Conservation (phyloP, 495 filamentous ascomycete species). For the Letharia lupina region DNA sequence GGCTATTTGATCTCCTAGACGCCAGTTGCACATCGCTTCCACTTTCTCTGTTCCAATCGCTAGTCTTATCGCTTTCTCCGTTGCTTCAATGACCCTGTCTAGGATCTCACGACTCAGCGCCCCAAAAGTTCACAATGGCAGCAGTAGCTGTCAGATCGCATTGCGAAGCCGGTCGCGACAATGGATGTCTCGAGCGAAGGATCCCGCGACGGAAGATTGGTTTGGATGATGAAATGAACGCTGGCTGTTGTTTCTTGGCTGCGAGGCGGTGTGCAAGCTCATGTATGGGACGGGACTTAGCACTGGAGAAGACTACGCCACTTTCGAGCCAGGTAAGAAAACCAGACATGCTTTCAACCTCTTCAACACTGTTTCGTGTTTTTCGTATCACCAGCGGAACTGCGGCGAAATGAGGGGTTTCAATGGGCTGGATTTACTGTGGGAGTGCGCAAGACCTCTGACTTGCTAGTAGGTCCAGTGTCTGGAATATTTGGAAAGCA, state of each 20-base stretch:
- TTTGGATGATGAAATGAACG: conserved; percentile 20
- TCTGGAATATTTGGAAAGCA: neutral
- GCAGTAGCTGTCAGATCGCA: conserved; percentile 24
- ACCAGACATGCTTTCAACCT: conserved; percentile 9
- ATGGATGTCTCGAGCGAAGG: conserved; percentile 15
- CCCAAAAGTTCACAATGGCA: conserved; percentile 21
- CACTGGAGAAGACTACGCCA: conserved; percentile 11
- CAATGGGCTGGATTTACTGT: neutral
- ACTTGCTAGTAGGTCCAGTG: conserved; percentile 1
- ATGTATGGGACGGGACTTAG: conserved; percentile 18
- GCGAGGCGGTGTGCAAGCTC: conserved; percentile 23
- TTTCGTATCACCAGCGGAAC: neutral
- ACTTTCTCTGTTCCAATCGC: neutral
- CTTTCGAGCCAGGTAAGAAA: conserved; percentile 17
- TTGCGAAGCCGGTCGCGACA: conserved; percentile 22
- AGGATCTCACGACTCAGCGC: conserved; percentile 14
- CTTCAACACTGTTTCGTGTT: neutral
- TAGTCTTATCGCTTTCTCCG: conserved; percentile 7
- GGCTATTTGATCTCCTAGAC: conserved; percentile 12
- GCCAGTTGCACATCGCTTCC: conserved; percentile 1
- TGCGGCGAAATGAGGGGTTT: neutral
- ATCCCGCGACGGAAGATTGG: conserved; percentile 25
- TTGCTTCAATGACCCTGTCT: conserved; percentile 19
- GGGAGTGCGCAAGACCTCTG: neutral
- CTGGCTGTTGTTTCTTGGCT: conserved; percentile 1